Conservation (phyloP, 768 basidiomycete species). For the Tylopilus vinaceipallidus region DNA sequence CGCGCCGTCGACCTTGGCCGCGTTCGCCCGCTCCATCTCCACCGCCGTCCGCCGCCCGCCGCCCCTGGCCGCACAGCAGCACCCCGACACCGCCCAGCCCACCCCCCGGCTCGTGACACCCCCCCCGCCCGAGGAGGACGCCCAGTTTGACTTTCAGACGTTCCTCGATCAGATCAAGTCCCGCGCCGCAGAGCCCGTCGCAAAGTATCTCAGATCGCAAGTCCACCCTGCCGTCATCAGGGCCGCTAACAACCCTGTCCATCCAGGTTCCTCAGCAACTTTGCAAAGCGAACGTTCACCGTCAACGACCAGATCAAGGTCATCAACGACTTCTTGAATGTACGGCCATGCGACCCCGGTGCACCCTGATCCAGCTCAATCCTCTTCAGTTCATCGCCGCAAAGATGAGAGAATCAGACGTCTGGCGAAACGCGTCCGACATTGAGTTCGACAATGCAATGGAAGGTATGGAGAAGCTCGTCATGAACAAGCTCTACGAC, state of each 20-base stretch:
- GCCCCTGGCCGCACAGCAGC: constrained; percentile 3
- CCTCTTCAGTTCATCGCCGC: constrained; percentile 75
- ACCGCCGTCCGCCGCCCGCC: constrained; percentile 33
- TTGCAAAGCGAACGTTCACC: constrained; percentile 87
- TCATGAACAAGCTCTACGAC: constrained; percentile 97
- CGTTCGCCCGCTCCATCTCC: constrained; percentile 64
- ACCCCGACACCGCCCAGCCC: constrained; percentile 24
- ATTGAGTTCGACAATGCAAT: constrained; percentile 93
- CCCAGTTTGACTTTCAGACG: constrained; percentile 86
- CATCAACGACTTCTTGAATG: constrained; percentile 89
- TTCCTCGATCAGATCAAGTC: constrained; percentile 95
- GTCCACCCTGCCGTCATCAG: constrained; percentile 32
- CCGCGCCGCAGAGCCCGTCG: constrained; percentile 85
- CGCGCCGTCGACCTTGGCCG: constrained; percentile 35
- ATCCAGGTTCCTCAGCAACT: constrained; percentile 86
- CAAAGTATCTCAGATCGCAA: constrained; percentile 93
- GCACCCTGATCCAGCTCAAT: constrained; percentile 10
- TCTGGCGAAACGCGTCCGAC: constrained; percentile 78
- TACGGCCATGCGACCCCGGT: constrained; percentile 30
- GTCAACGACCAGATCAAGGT: constrained; percentile 93
- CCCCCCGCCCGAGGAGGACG: constrained; percentile 33
- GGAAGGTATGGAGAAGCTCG: constrained; percentile 99
- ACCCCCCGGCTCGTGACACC: constrained; percentile 32
- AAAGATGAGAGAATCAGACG: constrained; percentile 82
- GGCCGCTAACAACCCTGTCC: background rate